phyloP scores from a whole-genome alignment of 2,329 filamentous ascomycete species.

The Corynespora cassiicola region DNA sequence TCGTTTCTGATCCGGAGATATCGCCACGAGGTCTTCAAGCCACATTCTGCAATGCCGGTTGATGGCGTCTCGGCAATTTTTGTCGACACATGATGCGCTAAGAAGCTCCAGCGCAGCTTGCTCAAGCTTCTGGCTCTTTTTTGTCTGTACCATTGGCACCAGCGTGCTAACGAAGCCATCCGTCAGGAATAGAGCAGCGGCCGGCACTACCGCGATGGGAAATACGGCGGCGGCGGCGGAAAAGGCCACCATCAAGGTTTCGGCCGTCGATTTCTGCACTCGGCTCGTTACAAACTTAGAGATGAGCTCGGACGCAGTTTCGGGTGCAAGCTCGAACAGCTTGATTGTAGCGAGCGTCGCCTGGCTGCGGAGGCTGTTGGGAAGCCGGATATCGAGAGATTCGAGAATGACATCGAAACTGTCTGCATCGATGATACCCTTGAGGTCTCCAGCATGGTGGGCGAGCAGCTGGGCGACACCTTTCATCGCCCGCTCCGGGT shows the following conservation, averaged over 20 bases:
- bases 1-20: slow-evolving; percentile 66
- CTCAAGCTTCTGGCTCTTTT: slow-evolving; percentile 86
- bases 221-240: slow-evolving; percentile 91
- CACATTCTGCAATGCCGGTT: slow-evolving; percentile 84
- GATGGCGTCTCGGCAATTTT: slow-evolving; percentile 81
- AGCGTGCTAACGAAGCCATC: slow-evolving; percentile 85
- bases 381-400: slow-evolving; percentile 83
- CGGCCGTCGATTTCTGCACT: slow-evolving; percentile 76
- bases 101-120: slow-evolving; percentile 87
- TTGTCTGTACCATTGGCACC: slow-evolving; percentile 76
- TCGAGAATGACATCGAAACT: slow-evolving; percentile 85
- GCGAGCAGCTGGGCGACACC: slow-evolving; percentile 65
- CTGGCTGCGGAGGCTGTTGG: slow-evolving; percentile 76
- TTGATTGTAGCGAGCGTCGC: slow-evolving; percentile 83
- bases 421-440: slow-evolving; percentile 72
- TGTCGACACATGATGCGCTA: slow-evolving; percentile 88
- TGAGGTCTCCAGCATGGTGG: slow-evolving; percentile 60
- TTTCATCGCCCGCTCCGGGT: slow-evolving; percentile 66
- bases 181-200: slow-evolving; percentile 80
- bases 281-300: slow-evolving; percentile 76
- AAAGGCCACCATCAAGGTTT: slow-evolving; percentile 90
- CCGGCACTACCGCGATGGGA: slow-evolving; percentile 79
- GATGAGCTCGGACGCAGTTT: slow-evolving; percentile 73
- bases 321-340: slow-evolving; percentile 78
- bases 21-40: slow-evolving; percentile 83